A percentile compares a stretch with the other conserved stretches of the same genome.
Evolutionary conservation across 1,284 basidiomycete species (phyloP).

Genomic region (Apiotrichum sp.): DNA sequence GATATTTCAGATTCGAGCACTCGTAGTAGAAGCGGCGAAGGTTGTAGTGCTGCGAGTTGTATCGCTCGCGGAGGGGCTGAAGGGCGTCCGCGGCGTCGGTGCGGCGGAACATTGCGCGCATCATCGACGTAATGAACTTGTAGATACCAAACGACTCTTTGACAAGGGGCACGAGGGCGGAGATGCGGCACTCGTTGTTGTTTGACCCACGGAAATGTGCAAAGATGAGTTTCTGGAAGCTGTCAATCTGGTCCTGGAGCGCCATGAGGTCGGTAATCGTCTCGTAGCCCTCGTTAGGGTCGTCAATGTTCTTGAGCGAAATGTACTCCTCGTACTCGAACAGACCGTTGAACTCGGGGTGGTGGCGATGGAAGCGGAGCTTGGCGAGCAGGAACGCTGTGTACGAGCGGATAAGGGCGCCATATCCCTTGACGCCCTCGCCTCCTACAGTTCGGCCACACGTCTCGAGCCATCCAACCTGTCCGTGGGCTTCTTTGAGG

Average conservation of each 20-base stretch:
- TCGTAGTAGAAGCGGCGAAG: constrained; percentile 96
- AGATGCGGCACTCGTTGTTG: constrained; percentile 94
- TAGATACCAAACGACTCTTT: constrained; percentile 98
- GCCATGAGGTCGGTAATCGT: constrained; percentile 93
- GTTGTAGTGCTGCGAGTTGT: constrained; percentile 79
- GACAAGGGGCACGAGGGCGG: constrained; percentile 83
- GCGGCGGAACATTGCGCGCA: constrained; percentile 87
- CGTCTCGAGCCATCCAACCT: constrained; percentile 93
- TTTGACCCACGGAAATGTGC: constrained; percentile 83
- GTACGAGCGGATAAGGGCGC: constrained; percentile 83
- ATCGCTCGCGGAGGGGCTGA: constrained; percentile 76
- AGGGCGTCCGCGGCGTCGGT: constrained; percentile 80
- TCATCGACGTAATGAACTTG: constrained; percentile 93
- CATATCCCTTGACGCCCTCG: constrained; percentile 79
- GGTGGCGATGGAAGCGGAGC: constrained; percentile 83
- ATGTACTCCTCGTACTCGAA: constrained; percentile 98
- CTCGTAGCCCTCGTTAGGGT: constrained; percentile 96
- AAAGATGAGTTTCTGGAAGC: constrained; percentile 93
- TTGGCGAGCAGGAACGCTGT: constrained; percentile 92
- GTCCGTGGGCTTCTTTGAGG: constrained; percentile 90
- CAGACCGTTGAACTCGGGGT: constrained; percentile 90
- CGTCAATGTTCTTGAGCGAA: constrained; percentile 88
- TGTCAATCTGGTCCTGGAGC: constrained; percentile 92
- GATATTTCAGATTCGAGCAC: constrained; percentile 91
- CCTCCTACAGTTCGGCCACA: constrained; percentile 78